Conservation (phyloP, 768 basidiomycete genomes). For the Crepidotus variabilis region DNA sequence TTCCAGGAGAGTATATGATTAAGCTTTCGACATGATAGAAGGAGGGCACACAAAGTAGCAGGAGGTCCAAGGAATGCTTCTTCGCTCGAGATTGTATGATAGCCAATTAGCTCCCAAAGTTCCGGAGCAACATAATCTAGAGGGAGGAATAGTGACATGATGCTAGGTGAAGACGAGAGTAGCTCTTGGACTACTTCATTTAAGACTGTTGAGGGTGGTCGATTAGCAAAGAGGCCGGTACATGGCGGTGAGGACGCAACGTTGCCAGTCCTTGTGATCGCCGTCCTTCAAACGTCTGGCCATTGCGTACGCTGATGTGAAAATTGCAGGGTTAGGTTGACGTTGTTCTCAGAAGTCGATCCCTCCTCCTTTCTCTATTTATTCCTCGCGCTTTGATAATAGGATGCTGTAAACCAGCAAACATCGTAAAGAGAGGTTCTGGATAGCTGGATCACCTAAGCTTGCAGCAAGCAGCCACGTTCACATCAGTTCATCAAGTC, state of each 20-base stretch:
- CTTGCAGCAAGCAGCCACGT: too few relatives aligned
- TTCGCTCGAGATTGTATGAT: constrained; percentile 21
- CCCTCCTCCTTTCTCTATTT: too few relatives aligned
- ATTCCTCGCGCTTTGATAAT: too few relatives aligned
- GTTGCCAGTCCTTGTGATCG: not conserved
- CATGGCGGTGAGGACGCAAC: not conserved
- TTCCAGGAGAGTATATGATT: constrained; percentile 29
- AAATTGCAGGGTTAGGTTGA: not conserved
- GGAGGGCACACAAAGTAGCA: constrained; percentile 29
- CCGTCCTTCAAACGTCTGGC: not conserved
- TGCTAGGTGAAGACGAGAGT: not conserved
- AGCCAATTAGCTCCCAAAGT: constrained; percentile 40
- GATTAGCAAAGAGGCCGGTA: not conserved
- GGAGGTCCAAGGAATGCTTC: constrained; percentile 43
- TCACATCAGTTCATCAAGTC: not conserved
- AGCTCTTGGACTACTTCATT: not conserved
- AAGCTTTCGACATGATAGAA: constrained; percentile 34
- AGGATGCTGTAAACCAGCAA: too few relatives aligned
- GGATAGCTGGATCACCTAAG: too few relatives aligned
- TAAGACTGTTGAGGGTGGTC: not conserved
- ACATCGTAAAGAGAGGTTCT: too few relatives aligned
- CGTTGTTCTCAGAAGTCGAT: not conserved
- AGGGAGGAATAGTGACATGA: constrained; percentile 12
- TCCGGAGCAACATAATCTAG: constrained; percentile 21
- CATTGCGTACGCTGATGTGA: not conserved